These are phyloP conservation scores for Omphalea diandra DNA, from an alignment of 441 rosid genomes.

Conservation along the genomic window DNA sequence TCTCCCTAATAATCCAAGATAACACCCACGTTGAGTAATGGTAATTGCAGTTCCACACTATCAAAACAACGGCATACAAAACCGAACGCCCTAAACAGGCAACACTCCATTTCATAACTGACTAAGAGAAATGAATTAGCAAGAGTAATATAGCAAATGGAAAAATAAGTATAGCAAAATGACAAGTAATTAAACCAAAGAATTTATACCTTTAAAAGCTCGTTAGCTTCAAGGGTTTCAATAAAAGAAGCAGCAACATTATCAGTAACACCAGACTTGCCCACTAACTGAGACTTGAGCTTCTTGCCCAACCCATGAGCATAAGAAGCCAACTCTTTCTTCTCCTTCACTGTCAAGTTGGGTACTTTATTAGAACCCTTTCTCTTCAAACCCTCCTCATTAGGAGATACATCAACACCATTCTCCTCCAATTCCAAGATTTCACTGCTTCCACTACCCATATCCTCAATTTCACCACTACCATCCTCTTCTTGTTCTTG, in stretches of 20 bases:
- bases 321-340: slow-evolving; percentile 87
- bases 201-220: slow-evolving; percentile 80
- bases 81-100: neutral
- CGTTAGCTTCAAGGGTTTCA: slow-evolving; percentile 86
- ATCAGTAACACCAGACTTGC: slow-evolving; percentile 82
- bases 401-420: slow-evolving; percentile 5
- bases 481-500: slow-evolving; percentile 19
- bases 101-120: neutral
- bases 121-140: neutral
- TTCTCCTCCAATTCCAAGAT: slow-evolving; percentile 6
- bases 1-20: neutral
- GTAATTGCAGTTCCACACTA: neutral
- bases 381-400: slow-evolving; percentile 20
- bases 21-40: too few relatives aligned
- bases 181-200: neutral
- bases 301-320: slow-evolving; percentile 82
- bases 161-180: neutral
- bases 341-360: slow-evolving; percentile 71
- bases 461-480: slow-evolving; percentile 22
- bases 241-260: slow-evolving; percentile 59
- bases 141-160: neutral
- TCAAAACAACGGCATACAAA: neutral
- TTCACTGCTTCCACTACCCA: slow-evolving; percentile 16
- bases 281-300: slow-evolving; percentile 72
- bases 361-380: slow-evolving; percentile 27